phyloP scores from a whole-genome alignment of 768 basidiomycete species.

The Podaxis sp. region DNA sequence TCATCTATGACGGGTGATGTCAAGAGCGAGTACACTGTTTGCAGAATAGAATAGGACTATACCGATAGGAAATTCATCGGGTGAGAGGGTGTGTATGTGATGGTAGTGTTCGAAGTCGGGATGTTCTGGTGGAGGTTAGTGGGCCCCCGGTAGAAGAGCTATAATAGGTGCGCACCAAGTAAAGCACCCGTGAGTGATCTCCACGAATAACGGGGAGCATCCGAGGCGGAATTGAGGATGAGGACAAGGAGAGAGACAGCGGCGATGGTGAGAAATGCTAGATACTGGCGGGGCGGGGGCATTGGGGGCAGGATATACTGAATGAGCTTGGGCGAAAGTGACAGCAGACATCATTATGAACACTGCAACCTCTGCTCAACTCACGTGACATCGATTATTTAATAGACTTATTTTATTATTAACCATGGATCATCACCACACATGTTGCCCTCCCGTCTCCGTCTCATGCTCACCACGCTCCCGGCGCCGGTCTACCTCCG shows the following conservation, averaged over 20 bases:
- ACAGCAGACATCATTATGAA: constrained; percentile 14
- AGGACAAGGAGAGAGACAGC: background rate
- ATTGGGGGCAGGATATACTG: constrained; percentile 13
- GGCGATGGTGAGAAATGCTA: background rate
- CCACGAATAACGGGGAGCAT: background rate
- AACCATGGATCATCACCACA: background rate
- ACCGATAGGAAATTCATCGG: constrained; percentile 55
- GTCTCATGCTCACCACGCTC: constrained; percentile 39
- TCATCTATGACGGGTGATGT: constrained; percentile 34
- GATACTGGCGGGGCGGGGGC: constrained; percentile 10
- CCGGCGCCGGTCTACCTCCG: constrained; percentile 48
- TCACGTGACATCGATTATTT: background rate
- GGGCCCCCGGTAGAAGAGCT: background rate
- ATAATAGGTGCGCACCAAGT: background rate
- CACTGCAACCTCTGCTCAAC: background rate
- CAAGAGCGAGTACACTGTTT: background rate
- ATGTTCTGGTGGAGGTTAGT: constrained; percentile 24
- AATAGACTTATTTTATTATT: too few relatives aligned
- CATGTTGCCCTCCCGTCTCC: background rate
- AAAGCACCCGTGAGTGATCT: background rate
- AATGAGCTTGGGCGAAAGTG: constrained; percentile 12
- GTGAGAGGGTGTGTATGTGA: constrained; percentile 35
- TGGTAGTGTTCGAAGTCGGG: constrained; percentile 58
- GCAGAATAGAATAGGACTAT: background rate
- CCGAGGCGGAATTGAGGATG: background rate